A percentile compares a stretch with the other conserved stretches of the same genome.
phyloP scores from a whole-genome alignment of 768 basidiomycete genomes.

The Polyporus arcularius region DNA sequence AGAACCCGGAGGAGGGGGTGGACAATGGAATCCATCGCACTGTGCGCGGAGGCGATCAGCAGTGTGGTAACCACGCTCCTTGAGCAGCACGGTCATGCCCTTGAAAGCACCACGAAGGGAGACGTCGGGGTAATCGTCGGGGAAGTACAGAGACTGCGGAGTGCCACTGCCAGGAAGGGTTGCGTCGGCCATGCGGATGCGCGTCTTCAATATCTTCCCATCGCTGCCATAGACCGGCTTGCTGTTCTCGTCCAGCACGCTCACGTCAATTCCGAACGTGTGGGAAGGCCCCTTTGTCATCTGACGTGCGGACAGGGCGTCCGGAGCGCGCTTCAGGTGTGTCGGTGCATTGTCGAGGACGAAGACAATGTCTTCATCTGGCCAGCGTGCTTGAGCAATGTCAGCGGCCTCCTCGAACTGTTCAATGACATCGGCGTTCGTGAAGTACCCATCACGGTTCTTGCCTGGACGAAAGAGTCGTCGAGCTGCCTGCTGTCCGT shows the following conservation, averaged over 20 bases:
- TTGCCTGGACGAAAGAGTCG: slow-evolving; percentile 31
- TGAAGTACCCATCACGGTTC: slow-evolving; percentile 32
- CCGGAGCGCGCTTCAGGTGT: slow-evolving; percentile 26
- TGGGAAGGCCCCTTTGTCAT: not conserved
- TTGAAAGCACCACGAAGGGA: not conserved
- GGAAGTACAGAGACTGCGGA: slow-evolving; percentile 23
- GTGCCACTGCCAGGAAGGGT: slow-evolving; percentile 12
- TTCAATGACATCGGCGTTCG: slow-evolving; percentile 20
- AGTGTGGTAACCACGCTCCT: slow-evolving; percentile 25
- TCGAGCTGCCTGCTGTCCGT: slow-evolving; percentile 25
- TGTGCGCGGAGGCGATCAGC: slow-evolving; percentile 24
- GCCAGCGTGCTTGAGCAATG: slow-evolving; percentile 19
- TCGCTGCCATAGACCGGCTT: not conserved
- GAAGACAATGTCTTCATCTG: not conserved
- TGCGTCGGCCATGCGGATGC: not conserved
- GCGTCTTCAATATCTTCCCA: not conserved
- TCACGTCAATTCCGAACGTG: not conserved
- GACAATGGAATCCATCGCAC: slow-evolving; percentile 37
- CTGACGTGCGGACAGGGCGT: slow-evolving; percentile 26
- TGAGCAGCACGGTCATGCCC: slow-evolving; percentile 35
- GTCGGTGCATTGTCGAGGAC: slow-evolving; percentile 34
- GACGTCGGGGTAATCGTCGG: not conserved
- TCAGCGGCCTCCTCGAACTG: slow-evolving; percentile 27
- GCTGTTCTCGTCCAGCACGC: not conserved
- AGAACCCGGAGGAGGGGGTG: too few relatives aligned